Base-by-base conservation (phyloP, 208 protist species). In the Crithidia fasciculata region DNA sequence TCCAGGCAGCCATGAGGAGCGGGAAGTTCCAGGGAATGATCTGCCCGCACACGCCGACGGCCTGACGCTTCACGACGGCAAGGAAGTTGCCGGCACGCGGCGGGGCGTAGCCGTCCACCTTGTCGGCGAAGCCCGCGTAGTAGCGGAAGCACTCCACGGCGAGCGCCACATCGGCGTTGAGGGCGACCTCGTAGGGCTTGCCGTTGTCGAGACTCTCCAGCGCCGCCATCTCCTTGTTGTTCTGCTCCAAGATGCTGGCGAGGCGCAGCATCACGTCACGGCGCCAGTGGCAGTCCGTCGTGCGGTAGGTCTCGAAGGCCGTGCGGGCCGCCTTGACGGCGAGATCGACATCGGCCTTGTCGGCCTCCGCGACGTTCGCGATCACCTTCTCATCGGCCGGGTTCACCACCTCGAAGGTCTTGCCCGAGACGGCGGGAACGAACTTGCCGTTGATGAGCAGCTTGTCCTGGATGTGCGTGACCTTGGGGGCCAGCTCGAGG, bases 11-110 rank as follows among this genome's bases (percentile, higher is more conserved):
- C 83, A 98, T 95, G 41, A 97, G 79, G 18, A 97, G 79, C 47
- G 94, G 94, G 78, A 96, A 98, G 79, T 98, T 98, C 90, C 93
- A 98, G 9, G 95, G 95, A 45, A 98, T 90, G 62, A 97, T 86
- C 76, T 85, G 78, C 0, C 82, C 95, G 60, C 87, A 88, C 60
- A 97, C 92, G 36, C 95, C 95, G 10, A 97, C 69, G 0, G 95
- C 89, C 76, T 97, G 87, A 28, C 89, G 86, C 76, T 86, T 85
- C 53, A 95, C 86, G 28, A 91, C 81, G 19, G 61, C 76, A 50
- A 95, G 80, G 71, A 79, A 80, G 53, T 95, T 86, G 76, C 89
- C 89, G 18, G 59, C 58, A 28, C 86, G 71, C 43, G 87, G 88
- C 45, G 83, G 84, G 19, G 87, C 69, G 69, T 92, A 80, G 61